Evolutionary conservation across 768 basidiomycete species (phyloP).

Genomic region (Trametopsis cervina): DNA sequence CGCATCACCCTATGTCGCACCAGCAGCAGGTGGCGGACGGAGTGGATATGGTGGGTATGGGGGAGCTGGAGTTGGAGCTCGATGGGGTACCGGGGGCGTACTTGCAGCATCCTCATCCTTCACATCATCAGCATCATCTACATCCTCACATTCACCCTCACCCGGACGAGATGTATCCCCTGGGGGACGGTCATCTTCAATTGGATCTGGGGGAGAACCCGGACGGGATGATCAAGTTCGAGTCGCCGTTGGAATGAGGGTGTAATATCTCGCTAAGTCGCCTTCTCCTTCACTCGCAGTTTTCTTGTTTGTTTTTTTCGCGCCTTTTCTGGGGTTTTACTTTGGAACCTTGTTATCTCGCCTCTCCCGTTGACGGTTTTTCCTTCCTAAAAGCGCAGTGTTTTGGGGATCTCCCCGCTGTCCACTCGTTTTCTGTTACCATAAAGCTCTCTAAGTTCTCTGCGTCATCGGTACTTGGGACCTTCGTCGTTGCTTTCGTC

Average conservation of each 20-base stretch:
- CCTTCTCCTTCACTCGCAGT: neutral
- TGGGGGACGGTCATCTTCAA: constrained; percentile 4
- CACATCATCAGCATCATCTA: constrained; percentile 29
- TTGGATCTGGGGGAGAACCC: constrained; percentile 11
- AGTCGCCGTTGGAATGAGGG: constrained; percentile 26
- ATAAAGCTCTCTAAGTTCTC: too few species aligned
- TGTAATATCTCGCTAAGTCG: constrained; percentile 3
- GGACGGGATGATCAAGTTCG: constrained; percentile 24
- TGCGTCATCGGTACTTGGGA: too few species aligned
- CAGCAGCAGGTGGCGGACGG: constrained; percentile 29
- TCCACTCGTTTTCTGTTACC: too few species aligned
- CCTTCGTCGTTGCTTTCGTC: too few species aligned
- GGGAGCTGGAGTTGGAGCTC: constrained; percentile 15
- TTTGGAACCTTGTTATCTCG: too few species aligned
- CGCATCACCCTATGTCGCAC: constrained; percentile 22
- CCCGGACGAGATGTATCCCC: constrained; percentile 13
- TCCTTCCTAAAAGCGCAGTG: neutral
- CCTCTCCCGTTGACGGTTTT: neutral
- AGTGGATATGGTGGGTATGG: constrained; percentile 32
- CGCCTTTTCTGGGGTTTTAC: neutral
- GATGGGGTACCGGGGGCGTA: constrained; percentile 22
- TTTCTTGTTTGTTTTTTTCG: neutral
- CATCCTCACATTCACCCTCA: constrained; percentile 26
- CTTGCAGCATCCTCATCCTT: constrained; percentile 23
- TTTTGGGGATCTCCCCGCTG: too few species aligned